A percentile compares a stretch with the other conserved stretches of the same genome.
phyloP scores from a whole-genome alignment of 148 eudicot species.

The Dysphania ambrosioides region DNA sequence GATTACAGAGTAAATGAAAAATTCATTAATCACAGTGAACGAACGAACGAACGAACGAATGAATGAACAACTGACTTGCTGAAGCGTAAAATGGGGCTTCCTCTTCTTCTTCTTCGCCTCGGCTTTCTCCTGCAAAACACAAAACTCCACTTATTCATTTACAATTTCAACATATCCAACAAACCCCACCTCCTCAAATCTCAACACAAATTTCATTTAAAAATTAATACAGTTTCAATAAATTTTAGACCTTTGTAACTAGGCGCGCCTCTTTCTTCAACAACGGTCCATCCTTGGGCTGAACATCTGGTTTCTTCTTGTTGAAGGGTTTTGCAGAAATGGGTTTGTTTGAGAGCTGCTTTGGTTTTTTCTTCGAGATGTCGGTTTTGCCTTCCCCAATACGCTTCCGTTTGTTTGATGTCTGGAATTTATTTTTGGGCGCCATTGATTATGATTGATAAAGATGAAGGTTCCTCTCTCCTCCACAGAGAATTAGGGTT shows the following conservation, averaged over 20 bases:
- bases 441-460: constrained; percentile 31
- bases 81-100: constrained; percentile 73
- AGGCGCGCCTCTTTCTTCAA: constrained; percentile 25
- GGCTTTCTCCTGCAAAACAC: constrained; percentile 55
- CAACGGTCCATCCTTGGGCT: constrained; percentile 4
- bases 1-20: neutral
- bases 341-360: constrained; percentile 11
- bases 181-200: neutral
- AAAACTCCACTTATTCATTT: constrained; percentile 4
- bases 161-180: neutral
- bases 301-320: neutral
- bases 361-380: constrained; percentile 36
- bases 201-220: neutral
- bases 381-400: constrained; percentile 16
- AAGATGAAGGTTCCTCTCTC: neutral
- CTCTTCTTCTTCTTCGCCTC: constrained; percentile 92
- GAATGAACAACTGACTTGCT: constrained; percentile 48
- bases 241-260: constrained; percentile 19
- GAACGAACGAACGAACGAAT: neutral
- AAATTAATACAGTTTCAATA: neutral
- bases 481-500: constrained; percentile 17
- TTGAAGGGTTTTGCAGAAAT: constrained; percentile 16
- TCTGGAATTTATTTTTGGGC: constrained; percentile 22
- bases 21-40: neutral
- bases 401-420: constrained; percentile 49